Conservation (phyloP, 2,329 filamentous ascomycete species). For the Colletotrichum destructivum region DNA sequence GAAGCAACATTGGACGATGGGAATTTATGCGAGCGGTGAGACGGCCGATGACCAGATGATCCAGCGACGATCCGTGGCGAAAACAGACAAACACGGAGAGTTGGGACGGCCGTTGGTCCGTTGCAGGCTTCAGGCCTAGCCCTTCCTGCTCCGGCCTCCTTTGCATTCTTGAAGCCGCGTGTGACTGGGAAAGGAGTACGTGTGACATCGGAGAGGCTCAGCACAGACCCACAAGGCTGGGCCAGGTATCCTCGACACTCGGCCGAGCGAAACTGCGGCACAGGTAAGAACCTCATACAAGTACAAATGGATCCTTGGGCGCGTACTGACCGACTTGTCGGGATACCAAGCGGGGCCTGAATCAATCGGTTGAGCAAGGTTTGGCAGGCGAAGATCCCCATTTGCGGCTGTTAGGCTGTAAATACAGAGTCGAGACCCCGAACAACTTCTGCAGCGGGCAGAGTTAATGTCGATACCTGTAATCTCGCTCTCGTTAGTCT, state of each 20-base stretch:
- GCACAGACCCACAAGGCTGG: conserved; percentile 37
- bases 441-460: conserved; percentile 32
- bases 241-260: conserved; percentile 13
- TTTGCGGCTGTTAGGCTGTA: neutral
- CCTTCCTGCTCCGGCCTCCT: conserved; percentile 16
- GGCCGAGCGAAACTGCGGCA: conserved; percentile 1
- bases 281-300: neutral
- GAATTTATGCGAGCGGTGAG: conserved; percentile 32
- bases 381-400: neutral
- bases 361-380: neutral
- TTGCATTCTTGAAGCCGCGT: conserved; percentile 4
- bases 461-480: conserved; percentile 22
- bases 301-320: neutral
- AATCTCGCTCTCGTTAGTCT: conserved; percentile 25
- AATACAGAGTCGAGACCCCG: neutral
- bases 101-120: conserved; percentile 17
- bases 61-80: conserved; percentile 28
- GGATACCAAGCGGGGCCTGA: neutral
- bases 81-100: conserved; percentile 8
- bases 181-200: conserved; percentile 15
- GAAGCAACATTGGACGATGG: conserved; percentile 29
- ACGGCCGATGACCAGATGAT: conserved; percentile 35
- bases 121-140: neutral
- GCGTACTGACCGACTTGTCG: neutral
- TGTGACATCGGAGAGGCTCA: neutral